Evolutionary conservation across 805 yeast genomes (phyloP).

Genomic region (Yarrowia divulgata): DNA sequence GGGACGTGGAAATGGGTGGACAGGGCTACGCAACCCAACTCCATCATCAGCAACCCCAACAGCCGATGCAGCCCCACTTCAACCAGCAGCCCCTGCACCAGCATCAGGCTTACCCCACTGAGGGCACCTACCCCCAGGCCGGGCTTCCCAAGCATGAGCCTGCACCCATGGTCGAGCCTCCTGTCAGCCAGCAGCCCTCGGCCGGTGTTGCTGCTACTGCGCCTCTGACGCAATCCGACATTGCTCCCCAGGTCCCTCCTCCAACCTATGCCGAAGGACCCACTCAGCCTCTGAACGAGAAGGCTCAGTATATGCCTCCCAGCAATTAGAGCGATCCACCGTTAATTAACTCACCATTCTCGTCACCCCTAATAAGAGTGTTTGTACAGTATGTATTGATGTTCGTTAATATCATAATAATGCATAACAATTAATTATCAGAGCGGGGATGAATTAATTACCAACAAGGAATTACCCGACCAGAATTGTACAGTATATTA

Average conservation of each 20-base stretch:
- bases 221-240: not conserved
- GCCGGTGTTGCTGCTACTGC: not conserved
- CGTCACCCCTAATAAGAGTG: not conserved
- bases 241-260: slow-evolving; percentile 20
- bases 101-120: slow-evolving; percentile 12
- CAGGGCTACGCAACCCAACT: slow-evolving; percentile 17
- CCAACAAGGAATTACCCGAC: no score
- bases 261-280: slow-evolving; percentile 3
- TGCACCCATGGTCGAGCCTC: slow-evolving; percentile 18
- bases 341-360: no score
- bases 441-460: no score
- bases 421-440: no score
- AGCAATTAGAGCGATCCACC: not conserved
- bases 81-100: slow-evolving; percentile 22
- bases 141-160: slow-evolving; percentile 8
- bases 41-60: not conserved
- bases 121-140: slow-evolving; percentile 2
- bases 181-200: not conserved
- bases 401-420: not conserved
- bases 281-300: not conserved
- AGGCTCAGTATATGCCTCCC: slow-evolving; percentile 17
- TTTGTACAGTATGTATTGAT: not conserved
- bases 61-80: not conserved
- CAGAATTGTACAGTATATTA: no score
- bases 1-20: slow-evolving; percentile 9